A percentile compares a stretch with the other conserved stretches of the same genome.
phyloP scores from a whole-genome alignment of 75 land plant genomes.

The Isoetes taiwanensis region DNA sequence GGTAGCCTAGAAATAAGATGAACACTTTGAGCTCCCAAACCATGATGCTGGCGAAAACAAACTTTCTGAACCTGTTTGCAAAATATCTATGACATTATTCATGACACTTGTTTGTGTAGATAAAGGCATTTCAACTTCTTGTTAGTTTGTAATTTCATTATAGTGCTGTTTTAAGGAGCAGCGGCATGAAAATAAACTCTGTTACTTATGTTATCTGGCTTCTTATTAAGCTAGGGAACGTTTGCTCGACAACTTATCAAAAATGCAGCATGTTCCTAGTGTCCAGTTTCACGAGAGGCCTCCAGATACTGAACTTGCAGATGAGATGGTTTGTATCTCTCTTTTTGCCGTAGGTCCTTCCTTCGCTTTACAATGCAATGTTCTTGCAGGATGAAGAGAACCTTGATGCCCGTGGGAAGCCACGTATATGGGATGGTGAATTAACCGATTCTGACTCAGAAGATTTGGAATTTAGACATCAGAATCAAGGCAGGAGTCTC shows the following conservation, averaged over 20 bases:
- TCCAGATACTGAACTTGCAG: conserved; percentile 32
- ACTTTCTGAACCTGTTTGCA: neutral
- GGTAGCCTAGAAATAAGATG: neutral
- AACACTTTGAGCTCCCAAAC: neutral
- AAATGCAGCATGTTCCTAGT: conserved; percentile 53
- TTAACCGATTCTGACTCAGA: conserved; percentile 15
- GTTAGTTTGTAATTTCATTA: neutral
- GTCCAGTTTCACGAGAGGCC: conserved; percentile 59
- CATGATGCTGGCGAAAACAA: neutral
- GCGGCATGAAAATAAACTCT: neutral
- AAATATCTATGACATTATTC: neutral
- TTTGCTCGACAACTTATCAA: conserved; percentile 56
- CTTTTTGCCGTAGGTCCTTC: neutral
- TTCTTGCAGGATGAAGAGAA: conserved; percentile 15
- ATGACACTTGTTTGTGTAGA: neutral
- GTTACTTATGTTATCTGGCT: neutral
- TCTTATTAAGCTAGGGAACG: conserved; percentile 20
- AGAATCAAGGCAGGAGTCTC: neutral
- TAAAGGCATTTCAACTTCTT: neutral
- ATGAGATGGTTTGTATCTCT: conserved; percentile 8
- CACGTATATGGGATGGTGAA: conserved; percentile 14
- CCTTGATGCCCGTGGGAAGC: conserved; percentile 9
- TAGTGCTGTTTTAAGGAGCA: neutral
- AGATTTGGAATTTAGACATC: neutral
- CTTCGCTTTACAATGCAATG: no score